Evolutionary conservation across 768 basidiomycete genomes (phyloP).

Genomic region (Lentinula lateritia): DNA sequence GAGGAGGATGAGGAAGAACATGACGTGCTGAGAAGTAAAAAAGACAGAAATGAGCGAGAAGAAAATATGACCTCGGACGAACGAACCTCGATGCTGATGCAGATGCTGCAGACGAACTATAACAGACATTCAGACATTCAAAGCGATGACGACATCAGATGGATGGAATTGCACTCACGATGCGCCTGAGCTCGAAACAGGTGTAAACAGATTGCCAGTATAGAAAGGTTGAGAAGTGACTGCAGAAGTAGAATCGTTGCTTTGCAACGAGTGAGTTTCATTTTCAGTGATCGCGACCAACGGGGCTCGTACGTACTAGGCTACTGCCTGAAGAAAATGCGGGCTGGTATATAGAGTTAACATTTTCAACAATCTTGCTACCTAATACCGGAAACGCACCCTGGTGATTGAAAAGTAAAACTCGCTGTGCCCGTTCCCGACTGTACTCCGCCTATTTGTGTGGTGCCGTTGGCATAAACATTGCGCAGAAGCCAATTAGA

Average conservation of each 20-base stretch:
- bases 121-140: background rate
- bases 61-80: background rate
- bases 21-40: background rate
- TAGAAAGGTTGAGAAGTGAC: slow-evolving; percentile 1
- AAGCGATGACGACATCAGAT: background rate
- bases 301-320: background rate
- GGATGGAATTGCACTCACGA: background rate
- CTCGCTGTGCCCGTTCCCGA: background rate
- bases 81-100: background rate
- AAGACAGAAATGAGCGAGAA: background rate
- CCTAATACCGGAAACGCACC: background rate
- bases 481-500: background rate
- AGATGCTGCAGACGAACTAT: background rate
- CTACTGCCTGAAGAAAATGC: background rate
- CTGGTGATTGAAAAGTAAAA: background rate
- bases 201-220: background rate
- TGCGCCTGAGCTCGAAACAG: background rate
- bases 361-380: no score
- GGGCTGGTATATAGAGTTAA: background rate
- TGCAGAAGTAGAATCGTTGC: background rate
- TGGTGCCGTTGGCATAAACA: background rate
- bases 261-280: background rate
- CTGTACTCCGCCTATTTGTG: background rate
- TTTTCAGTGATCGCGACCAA: background rate
- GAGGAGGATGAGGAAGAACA: background rate